Conservation (phyloP, 2,329 filamentous ascomycete genomes). For the Tolypocladium tundrense region DNA sequence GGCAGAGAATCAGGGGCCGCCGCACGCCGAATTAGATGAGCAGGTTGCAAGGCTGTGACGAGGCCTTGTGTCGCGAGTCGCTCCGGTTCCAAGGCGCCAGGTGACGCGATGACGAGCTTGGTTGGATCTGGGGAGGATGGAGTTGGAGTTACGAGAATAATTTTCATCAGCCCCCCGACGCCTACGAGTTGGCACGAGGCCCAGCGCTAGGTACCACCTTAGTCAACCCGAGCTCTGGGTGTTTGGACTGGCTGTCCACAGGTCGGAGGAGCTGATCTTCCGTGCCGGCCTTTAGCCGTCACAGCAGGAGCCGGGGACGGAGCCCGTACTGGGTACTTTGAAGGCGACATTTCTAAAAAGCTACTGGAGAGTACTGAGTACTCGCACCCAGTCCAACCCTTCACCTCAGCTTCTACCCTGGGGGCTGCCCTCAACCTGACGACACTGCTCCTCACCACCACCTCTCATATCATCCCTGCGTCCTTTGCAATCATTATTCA, state of each 20-base stretch:
- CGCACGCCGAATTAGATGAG: not conserved
- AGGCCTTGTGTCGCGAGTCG: conserved; percentile 13
- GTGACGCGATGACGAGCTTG: conserved; percentile 20
- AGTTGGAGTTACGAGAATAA: conserved; percentile 23
- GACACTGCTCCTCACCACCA: not conserved
- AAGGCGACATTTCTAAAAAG: rapidly evolving
- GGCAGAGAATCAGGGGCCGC: not conserved
- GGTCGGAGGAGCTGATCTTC: not conserved
- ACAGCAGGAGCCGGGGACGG: not conserved
- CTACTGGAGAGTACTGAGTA: not conserved
- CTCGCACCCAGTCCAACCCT: not conserved
- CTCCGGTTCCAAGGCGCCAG: conserved; percentile 16
- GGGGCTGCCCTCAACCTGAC: not conserved
- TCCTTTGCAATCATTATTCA: not conserved
- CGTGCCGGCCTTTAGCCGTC: not conserved
- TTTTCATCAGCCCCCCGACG: conserved; percentile 20
- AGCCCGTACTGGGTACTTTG: not conserved
- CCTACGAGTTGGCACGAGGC: not conserved
- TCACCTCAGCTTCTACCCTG: not conserved
- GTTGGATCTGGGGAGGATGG: conserved; percentile 11
- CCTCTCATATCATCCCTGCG: not conserved
- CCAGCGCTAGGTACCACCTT: not conserved
- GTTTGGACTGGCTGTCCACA: not conserved
- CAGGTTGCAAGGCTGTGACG: conserved; percentile 10
- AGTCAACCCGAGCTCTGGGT: not conserved